Conservation (phyloP, 164 flowering plant species). For the Dillenia suffruticosa region DNA sequence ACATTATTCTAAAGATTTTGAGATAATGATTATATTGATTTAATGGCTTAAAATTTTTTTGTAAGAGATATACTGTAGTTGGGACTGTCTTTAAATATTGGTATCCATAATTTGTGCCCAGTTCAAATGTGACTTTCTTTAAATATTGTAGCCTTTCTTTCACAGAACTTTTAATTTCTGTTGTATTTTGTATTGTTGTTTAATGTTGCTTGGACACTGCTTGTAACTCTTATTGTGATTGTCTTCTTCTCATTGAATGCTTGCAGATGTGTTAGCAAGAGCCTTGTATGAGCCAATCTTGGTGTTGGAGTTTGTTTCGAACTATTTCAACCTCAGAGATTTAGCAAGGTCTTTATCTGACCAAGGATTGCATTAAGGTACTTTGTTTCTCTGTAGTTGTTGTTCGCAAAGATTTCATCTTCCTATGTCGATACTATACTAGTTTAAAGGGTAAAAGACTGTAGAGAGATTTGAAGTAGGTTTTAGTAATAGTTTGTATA, state of each 20-base stretch:
- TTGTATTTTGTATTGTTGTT: neutral
- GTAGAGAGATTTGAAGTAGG: no score
- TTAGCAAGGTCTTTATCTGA: constrained; percentile 40
- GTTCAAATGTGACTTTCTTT: constrained; percentile 84
- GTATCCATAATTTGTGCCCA: no score
- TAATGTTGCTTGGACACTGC: no score
- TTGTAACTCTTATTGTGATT: neutral
- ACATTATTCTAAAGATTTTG: no score
- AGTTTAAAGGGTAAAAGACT: no score
- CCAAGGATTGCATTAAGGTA: constrained; percentile 60
- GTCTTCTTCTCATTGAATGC: neutral
- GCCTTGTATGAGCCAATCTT: constrained; percentile 58
- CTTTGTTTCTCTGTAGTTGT: neutral
- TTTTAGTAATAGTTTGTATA: no score
- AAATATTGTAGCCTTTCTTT: constrained; percentile 44
- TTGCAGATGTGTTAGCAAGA: constrained; percentile 70
- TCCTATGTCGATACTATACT: no score
- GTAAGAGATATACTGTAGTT: no score
- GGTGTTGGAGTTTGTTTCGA: constrained; percentile 41
- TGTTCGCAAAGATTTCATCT: no score
- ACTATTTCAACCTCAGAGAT: constrained; percentile 28
- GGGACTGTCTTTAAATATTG: no score
- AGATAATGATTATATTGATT: no score
- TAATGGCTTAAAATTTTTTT: no score
- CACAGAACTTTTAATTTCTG: neutral